Base-by-base conservation (phyloP, 345 rosid genomes). In the Excoecaria agallocha region DNA sequence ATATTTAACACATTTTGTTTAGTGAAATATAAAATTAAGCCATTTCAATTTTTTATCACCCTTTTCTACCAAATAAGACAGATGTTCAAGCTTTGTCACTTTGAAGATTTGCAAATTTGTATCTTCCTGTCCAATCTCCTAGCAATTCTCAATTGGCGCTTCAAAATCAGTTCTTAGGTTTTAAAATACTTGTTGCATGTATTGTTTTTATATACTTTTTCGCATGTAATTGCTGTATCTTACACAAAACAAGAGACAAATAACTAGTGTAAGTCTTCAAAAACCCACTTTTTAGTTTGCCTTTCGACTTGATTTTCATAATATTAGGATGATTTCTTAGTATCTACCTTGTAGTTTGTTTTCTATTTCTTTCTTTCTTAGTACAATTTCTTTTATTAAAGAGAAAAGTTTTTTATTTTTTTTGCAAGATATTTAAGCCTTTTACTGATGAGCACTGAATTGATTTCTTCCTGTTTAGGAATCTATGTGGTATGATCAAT, bases 401-500 rank as follows among this genome's bases (percentile, higher is more conserved):
- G 3, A 4, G 11, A 22, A 20, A 30, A 30, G 30, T 30, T 30
- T 30, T 30, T 30, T n/a, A n/a, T 30, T 30, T 2, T n/a, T 49
- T 15, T 8, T 59, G 64, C 59, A 71, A 43, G 39, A 24, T 16
- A 30, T 60, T n/a, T 19, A 50, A 35, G 68, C 59, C 51, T n/a
- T 51, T 13, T 63, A 24, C 1, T 52, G 41, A 60, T 39, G 11
- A 11, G 17, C 13, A 60, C 22, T 41, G 52, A 9, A 38, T 17
- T 25, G 25, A 59, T 60, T 80, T 74, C 15, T 48, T 70, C 76
- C 61, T 3, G 4, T 70, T 59, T 82, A 94, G 98, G 97, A 94
- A 82, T 92, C 97, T 55, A 86, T 84, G 93, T 84, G 89, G 41
- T 94, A 92, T 76, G 97, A 94, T 83, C 97, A 94, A 55, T 90